Percentiles rank a stretch among this genome's conserved stretches.
phyloP scores from a whole-genome alignment of 371 early-diverging fungal species.

The Mucor velutinosus region DNA sequence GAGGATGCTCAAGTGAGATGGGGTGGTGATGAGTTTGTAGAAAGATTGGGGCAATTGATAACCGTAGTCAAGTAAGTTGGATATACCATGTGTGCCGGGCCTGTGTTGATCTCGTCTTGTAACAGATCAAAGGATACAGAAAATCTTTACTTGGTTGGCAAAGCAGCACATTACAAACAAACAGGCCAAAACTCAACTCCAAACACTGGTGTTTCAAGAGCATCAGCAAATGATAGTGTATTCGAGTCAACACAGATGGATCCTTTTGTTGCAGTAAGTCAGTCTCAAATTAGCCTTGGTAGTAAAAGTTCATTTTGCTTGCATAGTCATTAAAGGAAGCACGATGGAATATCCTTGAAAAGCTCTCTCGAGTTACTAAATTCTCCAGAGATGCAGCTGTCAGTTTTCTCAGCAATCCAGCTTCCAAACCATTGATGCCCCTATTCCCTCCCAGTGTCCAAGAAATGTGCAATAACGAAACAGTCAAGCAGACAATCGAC shows the following conservation, averaged over 20 bases:
- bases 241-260: conserved; percentile 51
- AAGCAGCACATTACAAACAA: not conserved
- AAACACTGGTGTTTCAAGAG: not conserved
- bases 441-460: conserved; percentile 68
- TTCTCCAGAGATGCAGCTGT: conserved; percentile 75
- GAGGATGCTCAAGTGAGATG: conserved; percentile 27
- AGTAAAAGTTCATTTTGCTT: not conserved
- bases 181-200: not conserved
- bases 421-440: conserved; percentile 77
- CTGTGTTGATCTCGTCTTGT: not conserved
- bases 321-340: conserved; percentile 70
- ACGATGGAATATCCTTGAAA: conserved; percentile 81
- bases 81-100: not conserved
- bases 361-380: conserved; percentile 82
- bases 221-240: not conserved
- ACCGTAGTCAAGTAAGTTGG: conserved; percentile 27
- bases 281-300: not conserved
- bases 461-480: conserved; percentile 35
- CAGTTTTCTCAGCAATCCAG: conserved; percentile 76
- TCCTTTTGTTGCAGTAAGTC: conserved; percentile 42
- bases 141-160: conserved; percentile 17
- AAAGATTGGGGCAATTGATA: conserved; percentile 30
- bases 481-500: conserved; percentile 54
- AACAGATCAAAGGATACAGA: conserved; percentile 24
- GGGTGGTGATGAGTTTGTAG: conserved; percentile 56